A percentile compares a stretch with the other conserved stretches of the same genome.
Evolutionary conservation across 148 eudicot species (phyloP).

Genomic region (Persicaria maculosa): DNA sequence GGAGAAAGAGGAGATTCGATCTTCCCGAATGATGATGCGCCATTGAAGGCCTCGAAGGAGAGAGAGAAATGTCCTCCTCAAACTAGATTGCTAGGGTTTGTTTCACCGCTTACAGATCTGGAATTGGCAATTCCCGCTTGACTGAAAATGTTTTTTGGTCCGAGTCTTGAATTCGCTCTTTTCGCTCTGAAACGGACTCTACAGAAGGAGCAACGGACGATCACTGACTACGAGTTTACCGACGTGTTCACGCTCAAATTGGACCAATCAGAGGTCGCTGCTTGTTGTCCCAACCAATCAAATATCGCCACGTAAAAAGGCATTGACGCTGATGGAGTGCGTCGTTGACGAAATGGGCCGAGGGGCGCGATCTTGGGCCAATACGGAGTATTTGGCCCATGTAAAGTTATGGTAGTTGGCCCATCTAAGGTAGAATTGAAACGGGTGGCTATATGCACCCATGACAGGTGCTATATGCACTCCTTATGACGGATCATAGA

Average conservation of each 20-base stretch:
- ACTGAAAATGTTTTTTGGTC: not conserved
- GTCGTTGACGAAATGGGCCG: conserved; percentile 1
- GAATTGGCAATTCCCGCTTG: not conserved
- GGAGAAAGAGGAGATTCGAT: conserved; percentile 30
- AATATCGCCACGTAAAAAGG: not conserved
- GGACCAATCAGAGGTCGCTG: conserved; percentile 3
- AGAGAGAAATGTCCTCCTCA: conserved; percentile 19
- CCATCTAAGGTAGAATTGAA: no score
- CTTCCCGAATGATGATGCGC: conserved; percentile 30
- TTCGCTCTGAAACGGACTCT: not conserved
- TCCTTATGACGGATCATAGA: no score
- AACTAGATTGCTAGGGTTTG: conserved; percentile 23
- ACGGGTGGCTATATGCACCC: no score
- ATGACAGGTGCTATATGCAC: no score
- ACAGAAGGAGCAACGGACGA: not conserved
- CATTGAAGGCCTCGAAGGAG: conserved; percentile 26
- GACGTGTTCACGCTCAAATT: not conserved
- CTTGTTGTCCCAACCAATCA: not conserved
- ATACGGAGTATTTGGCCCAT: not conserved
- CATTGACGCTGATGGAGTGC: not conserved
- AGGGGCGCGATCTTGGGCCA: not conserved
- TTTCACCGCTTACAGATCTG: conserved; percentile 13
- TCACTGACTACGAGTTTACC: conserved; percentile 2
- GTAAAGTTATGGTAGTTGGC: no score
- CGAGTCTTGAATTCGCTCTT: not conserved